phyloP scores from a whole-genome alignment of 23 red algal species.

The Agarophyton chilense region DNA sequence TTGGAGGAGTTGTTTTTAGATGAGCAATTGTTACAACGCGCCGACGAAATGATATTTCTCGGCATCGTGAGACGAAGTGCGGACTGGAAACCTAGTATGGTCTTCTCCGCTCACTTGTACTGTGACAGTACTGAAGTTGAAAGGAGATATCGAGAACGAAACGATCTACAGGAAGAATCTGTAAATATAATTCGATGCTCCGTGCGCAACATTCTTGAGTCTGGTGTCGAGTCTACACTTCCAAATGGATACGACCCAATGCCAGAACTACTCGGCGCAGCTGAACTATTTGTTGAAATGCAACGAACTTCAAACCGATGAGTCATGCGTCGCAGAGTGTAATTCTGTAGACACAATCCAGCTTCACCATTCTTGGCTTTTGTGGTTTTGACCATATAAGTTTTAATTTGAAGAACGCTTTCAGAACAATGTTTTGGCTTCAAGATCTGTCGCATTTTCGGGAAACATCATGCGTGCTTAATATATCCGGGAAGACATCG shows the following conservation, averaged over 20 bases:
- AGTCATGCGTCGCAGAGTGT: neutral
- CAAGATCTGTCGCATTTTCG: no score
- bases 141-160: constrained; percentile 29
- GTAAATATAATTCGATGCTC: constrained; percentile 3
- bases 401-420: no score
- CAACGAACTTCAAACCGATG: neutral
- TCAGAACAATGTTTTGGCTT: no score
- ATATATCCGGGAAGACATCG: no score
- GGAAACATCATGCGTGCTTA: no score
- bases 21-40: neutral
- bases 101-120: constrained; percentile 34
- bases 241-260: constrained; percentile 7
- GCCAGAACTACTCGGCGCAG: constrained; percentile 55
- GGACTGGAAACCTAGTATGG: constrained; percentile 41
- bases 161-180: constrained; percentile 38
- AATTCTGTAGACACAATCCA: no score
- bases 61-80: constrained; percentile 47
- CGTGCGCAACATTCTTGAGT: neutral
- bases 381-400: no score
- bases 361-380: no score
- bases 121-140: constrained; percentile 1
- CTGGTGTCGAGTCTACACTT: neutral
- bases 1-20: constrained; percentile 63
- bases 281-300: constrained; percentile 5
- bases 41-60: constrained; percentile 26